These are phyloP conservation scores for Geotrichum siamense DNA, from an alignment of 1,139 yeast species.

Conservation along the genomic window DNA sequence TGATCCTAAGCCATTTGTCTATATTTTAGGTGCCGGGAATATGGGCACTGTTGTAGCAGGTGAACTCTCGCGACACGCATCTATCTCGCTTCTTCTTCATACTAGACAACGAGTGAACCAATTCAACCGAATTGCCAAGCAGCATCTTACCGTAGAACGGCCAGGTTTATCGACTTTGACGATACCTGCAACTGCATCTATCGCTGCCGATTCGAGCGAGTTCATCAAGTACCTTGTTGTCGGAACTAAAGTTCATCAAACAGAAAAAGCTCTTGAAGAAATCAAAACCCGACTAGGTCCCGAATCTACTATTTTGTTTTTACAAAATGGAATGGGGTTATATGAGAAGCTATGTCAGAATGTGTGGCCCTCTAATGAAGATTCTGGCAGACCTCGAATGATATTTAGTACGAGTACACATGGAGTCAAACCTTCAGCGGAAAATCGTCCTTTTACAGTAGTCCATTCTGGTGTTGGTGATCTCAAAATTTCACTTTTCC, in stretches of 20 bases:
- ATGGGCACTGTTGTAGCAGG: constrained; percentile 36
- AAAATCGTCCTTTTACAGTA: constrained; percentile 23
- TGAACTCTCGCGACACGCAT: constrained; percentile 26
- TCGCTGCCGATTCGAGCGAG: constrained; percentile 9
- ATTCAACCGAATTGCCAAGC: constrained; percentile 39
- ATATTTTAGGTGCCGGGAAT: constrained; percentile 36
- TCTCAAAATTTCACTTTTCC: constrained; percentile 4
- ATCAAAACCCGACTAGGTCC: constrained; percentile 38
- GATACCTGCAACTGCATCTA: neutral
- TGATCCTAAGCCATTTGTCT: constrained; percentile 1
- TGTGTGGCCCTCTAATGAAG: constrained; percentile 55
- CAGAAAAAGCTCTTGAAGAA: constrained; percentile 42
- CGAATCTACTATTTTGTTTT: constrained; percentile 50
- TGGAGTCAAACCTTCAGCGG: constrained; percentile 49
- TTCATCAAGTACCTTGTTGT: constrained; percentile 49
- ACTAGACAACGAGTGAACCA: constrained; percentile 37
- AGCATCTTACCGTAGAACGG: constrained; percentile 20
- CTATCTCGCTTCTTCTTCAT: constrained; percentile 40
- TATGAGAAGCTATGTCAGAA: constrained; percentile 46
- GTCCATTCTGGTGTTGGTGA: constrained; percentile 9
- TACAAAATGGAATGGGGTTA: constrained; percentile 76
- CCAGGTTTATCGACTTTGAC: neutral
- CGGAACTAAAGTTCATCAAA: constrained; percentile 58
- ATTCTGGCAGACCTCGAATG: constrained; percentile 46
- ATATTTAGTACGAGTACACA: constrained; percentile 77